Evolutionary conservation across 441 rosid species (phyloP).

Genomic region (Erodium moschatum): DNA sequence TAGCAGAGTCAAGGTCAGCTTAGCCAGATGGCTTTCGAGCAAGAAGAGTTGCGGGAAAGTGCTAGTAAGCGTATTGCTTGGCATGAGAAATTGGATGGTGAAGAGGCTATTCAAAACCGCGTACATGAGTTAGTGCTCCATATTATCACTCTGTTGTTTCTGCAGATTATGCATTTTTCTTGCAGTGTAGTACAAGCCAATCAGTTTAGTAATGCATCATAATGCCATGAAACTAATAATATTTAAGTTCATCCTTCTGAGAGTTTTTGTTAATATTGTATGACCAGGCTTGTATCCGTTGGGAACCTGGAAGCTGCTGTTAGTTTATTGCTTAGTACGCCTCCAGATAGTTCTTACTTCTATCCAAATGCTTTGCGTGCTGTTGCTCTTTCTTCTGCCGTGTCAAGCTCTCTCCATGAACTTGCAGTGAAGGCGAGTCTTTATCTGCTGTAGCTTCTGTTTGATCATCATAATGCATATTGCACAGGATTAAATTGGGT

Average conservation of each 20-base stretch:
- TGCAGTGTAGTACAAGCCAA: neutral
- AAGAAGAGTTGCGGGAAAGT: constrained; percentile 77
- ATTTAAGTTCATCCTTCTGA: constrained; percentile 7
- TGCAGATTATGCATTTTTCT: neutral
- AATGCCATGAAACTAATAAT: neutral
- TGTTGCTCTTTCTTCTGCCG: constrained; percentile 93
- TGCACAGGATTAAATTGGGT: constrained; percentile 1
- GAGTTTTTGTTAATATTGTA: constrained; percentile 11
- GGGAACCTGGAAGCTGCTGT: constrained; percentile 98
- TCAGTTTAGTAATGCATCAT: neutral
- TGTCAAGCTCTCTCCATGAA: constrained; percentile 88
- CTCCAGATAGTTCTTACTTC: constrained; percentile 87
- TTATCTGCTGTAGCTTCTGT: constrained; percentile 4
- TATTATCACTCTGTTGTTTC: neutral
- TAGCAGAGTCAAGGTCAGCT: constrained; percentile 59
- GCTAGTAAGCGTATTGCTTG: constrained; percentile 86
- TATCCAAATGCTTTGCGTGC: constrained; percentile 94
- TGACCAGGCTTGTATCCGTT: constrained; percentile 66
- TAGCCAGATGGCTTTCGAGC: constrained; percentile 78
- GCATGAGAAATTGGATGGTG: constrained; percentile 95
- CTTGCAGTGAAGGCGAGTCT: constrained; percentile 76
- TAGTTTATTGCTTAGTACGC: constrained; percentile 77
- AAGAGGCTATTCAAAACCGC: constrained; percentile 80
- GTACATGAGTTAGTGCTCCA: constrained; percentile 73
- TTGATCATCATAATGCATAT: neutral